These are phyloP conservation scores for Ambrosiella beaveri DNA, from an alignment of 2,329 filamentous ascomycete genomes.

Conservation along the genomic window DNA sequence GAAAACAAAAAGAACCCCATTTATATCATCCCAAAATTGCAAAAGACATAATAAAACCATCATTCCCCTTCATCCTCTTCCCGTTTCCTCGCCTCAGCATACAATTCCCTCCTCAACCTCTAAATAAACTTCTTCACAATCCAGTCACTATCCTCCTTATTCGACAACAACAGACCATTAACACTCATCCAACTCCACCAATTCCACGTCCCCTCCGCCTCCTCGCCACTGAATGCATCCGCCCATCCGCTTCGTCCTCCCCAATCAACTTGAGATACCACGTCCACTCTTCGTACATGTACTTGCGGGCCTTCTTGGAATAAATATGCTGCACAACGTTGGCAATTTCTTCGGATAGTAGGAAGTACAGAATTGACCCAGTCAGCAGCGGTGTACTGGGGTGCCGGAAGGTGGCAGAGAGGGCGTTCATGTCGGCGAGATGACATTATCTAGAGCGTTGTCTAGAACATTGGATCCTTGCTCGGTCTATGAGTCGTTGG, in stretches of 20 bases:
- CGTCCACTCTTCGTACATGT: slow-evolving; percentile 73
- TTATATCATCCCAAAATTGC: not conserved
- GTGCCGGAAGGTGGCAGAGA: not conserved
- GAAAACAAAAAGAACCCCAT: not conserved
- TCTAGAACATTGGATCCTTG: not conserved
- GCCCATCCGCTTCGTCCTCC: slow-evolving; percentile 37
- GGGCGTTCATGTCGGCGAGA: not conserved
- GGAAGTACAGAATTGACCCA: slow-evolving; percentile 36
- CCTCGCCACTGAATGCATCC: slow-evolving; percentile 17
- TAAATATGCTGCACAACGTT: slow-evolving; percentile 45
- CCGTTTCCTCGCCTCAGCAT: slow-evolving; percentile 18
- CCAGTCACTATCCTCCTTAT: slow-evolving; percentile 54
- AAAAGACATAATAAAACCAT: not conserved
- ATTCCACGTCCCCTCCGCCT: slow-evolving; percentile 2
- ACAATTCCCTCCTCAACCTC: slow-evolving; percentile 38
- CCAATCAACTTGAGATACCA: slow-evolving; percentile 68
- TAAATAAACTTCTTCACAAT: slow-evolving; percentile 47
- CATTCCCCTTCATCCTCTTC: not conserved
- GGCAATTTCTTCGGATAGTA: slow-evolving; percentile 58
- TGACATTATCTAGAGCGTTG: no score
- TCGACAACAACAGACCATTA: slow-evolving; percentile 51
- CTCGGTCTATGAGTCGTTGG: no score
- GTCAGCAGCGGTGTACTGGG: slow-evolving; percentile 20
- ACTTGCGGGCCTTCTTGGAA: slow-evolving; percentile 38
- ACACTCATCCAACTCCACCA: slow-evolving; percentile 43